Evolutionary conservation across 805 yeast genomes (phyloP).

Genomic region (Saturnispora silvae): DNA sequence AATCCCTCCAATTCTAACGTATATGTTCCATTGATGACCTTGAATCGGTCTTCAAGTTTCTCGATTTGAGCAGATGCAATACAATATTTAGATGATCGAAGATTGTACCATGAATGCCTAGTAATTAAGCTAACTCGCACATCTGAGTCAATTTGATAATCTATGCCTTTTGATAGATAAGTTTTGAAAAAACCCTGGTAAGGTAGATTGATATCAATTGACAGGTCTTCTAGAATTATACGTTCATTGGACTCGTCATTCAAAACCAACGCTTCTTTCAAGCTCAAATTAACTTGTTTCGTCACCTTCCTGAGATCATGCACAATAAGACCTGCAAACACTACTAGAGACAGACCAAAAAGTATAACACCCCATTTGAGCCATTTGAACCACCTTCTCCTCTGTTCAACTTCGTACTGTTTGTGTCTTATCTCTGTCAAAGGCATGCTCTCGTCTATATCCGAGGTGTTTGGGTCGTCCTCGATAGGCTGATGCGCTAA

Average conservation of each 20-base stretch:
- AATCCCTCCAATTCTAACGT: background rate
- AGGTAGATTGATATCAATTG: background rate
- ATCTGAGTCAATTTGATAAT: background rate
- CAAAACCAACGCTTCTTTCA: background rate
- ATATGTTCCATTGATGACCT: background rate
- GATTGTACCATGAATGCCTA: constrained; percentile 1
- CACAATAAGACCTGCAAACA: background rate
- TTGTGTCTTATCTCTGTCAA: constrained; percentile 5
- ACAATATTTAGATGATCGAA: background rate
- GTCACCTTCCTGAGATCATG: constrained; percentile 3
- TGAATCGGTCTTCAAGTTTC: background rate
- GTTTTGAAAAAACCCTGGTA: constrained; percentile 4
- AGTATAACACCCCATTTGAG: background rate
- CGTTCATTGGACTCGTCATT: constrained; percentile 1
- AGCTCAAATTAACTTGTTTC: background rate
- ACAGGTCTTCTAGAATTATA: background rate
- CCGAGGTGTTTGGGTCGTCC: constrained; percentile 5
- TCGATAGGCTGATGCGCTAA: background rate
- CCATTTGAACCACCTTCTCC: background rate
- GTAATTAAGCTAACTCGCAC: background rate
- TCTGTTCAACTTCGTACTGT: constrained; percentile 1
- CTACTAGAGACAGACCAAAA: background rate
- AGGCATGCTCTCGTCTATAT: constrained; percentile 5
- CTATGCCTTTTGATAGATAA: background rate
- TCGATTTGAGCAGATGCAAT: background rate